Conservation (phyloP, 306 rosid genomes). For the Purshia tridentata region DNA sequence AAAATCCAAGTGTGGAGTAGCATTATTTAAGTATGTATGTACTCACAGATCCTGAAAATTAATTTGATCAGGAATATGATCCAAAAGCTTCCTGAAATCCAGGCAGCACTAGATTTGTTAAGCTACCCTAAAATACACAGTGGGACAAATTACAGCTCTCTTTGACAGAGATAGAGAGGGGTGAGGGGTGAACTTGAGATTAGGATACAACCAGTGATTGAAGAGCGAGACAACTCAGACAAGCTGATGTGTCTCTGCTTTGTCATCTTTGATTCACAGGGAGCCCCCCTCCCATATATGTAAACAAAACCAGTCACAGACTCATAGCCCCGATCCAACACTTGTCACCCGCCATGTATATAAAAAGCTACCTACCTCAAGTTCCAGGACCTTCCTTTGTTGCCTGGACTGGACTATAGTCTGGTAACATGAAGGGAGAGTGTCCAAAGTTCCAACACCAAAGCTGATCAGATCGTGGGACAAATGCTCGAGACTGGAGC, state of each 20-base stretch:
- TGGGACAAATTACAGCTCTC: slow-evolving; percentile 29
- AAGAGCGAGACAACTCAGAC: slow-evolving; percentile 26
- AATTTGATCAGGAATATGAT: background rate
- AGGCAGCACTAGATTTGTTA: slow-evolving; percentile 2
- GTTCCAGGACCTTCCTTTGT: background rate
- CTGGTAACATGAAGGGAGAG: slow-evolving; percentile 35
- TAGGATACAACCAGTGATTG: slow-evolving; percentile 34
- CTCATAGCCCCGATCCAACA: slow-evolving; percentile 23
- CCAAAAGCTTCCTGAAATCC: slow-evolving; percentile 2
- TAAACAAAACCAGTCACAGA: background rate
- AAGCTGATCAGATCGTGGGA: slow-evolving; percentile 39
- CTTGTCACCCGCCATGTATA: slow-evolving; percentile 30
- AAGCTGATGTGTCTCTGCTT: slow-evolving; percentile 38
- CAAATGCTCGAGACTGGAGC: slow-evolving; percentile 49
- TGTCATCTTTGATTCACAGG: slow-evolving; percentile 30
- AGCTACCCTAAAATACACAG: background rate
- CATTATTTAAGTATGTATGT: background rate
- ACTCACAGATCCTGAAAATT: background rate
- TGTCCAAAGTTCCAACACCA: slow-evolving; percentile 20
- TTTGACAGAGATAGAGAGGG: slow-evolving; percentile 29
- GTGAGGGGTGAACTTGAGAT: slow-evolving; percentile 29
- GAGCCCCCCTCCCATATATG: slow-evolving; percentile 10
- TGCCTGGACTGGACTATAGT: background rate
- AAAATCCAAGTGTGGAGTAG: background rate
- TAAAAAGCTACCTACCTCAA: background rate